A percentile compares a stretch with the other conserved stretches of the same genome.
phyloP scores from a whole-genome alignment of 805 yeast genomes.

The Teunomyces barrocoloradensis region DNA sequence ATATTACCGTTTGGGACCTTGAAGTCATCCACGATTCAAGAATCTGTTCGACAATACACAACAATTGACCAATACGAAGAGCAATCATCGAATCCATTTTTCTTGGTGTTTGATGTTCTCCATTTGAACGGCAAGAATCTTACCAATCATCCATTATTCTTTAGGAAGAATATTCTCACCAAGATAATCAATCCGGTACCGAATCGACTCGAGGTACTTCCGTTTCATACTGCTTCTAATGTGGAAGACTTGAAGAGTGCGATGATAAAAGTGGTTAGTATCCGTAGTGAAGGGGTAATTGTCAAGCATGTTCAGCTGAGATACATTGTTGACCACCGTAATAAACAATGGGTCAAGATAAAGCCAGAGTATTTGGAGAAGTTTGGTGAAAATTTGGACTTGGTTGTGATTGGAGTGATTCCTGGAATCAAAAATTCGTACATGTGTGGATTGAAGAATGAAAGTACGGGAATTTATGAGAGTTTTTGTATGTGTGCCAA shows the following conservation, averaged over 20 bases:
- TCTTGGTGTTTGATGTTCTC: conserved; percentile 70
- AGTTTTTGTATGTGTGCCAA: conserved; percentile 82
- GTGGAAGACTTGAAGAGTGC: conserved; percentile 55
- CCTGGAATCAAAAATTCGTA: conserved; percentile 70
- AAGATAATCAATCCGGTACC: conserved; percentile 46
- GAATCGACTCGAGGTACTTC: conserved; percentile 49
- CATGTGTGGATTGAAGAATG: conserved; percentile 66
- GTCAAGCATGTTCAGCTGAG: conserved; percentile 59
- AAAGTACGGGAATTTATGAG: conserved; percentile 43
- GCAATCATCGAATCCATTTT: conserved; percentile 48
- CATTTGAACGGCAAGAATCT: conserved; percentile 66
- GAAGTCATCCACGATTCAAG: conserved; percentile 64
- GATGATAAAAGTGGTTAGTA: conserved; percentile 55
- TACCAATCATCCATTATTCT: conserved; percentile 49
- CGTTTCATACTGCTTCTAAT: conserved; percentile 35
- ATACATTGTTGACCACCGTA: conserved; percentile 62
- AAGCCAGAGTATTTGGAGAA: conserved; percentile 88
- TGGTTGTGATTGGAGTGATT: conserved; percentile 74
- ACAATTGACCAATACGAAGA: conserved; percentile 33
- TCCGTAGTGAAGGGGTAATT: conserved; percentile 78
- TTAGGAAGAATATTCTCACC: conserved; percentile 53
- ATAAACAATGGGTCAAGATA: conserved; percentile 76
- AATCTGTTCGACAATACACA: conserved; percentile 39
- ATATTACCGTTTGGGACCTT: conserved; percentile 81
- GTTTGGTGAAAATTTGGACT: conserved; percentile 83